Evolutionary conservation across 495 filamentous ascomycete species (phyloP).

Genomic region (Evansstolkia leycettana): DNA sequence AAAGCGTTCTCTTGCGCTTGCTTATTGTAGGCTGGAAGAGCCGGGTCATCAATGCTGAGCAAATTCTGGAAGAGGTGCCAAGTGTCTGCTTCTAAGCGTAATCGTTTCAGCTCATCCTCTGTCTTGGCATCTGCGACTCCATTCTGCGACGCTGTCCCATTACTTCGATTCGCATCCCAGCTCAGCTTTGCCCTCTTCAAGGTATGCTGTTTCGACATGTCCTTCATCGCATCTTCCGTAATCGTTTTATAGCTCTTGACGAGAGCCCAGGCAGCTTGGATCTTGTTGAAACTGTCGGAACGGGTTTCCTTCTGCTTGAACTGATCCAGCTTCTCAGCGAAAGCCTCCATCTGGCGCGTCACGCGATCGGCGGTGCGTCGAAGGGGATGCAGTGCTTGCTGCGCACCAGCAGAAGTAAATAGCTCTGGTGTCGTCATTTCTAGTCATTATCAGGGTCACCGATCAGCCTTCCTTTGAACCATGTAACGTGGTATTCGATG

Average conservation of each 20-base stretch:
- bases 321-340: conserved; percentile 52
- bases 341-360: conserved; percentile 50
- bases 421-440: conserved; percentile 19
- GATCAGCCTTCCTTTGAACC: conserved; percentile 7
- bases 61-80: conserved; percentile 72
- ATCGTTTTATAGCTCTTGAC: conserved; percentile 31
- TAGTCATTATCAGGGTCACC: conserved; percentile 3
- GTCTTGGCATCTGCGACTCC: conserved; percentile 11
- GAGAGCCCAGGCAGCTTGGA: conserved; percentile 31
- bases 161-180: conserved; percentile 13
- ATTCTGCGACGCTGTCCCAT: conserved; percentile 17
- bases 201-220: conserved; percentile 24
- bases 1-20: conserved; percentile 28
- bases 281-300: conserved; percentile 21
- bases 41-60: conserved; percentile 38
- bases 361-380: conserved; percentile 47
- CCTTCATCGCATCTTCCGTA: conserved; percentile 27
- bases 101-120: conserved; percentile 47
- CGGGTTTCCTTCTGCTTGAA: conserved; percentile 34
- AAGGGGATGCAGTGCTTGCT: conserved; percentile 41
- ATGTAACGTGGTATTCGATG: not conserved
- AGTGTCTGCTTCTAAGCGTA: conserved; percentile 67
- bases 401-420: conserved; percentile 37
- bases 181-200: conserved; percentile 23
- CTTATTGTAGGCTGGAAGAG: conserved; percentile 18